Evolutionary conservation across 495 filamentous ascomycete species (phyloP), one percentile per base, ranked within the genome.

Genomic region (Penicillium bovifimosum): DNA sequence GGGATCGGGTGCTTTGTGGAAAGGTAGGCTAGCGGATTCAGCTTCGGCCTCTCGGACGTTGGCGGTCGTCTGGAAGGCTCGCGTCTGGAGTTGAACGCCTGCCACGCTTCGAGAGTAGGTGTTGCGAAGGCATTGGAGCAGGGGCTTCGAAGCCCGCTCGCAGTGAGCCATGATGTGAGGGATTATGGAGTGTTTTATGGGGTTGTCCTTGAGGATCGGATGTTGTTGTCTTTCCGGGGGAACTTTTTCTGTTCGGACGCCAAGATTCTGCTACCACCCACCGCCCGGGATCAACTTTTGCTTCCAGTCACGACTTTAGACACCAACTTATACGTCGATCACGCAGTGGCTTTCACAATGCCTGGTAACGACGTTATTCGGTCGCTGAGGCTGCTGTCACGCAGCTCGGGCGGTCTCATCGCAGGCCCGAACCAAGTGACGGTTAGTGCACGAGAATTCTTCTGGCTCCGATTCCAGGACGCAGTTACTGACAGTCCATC

Each of bases 91-190:
- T 45, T 67, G 70, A 47, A 66, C 46, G 56, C 59, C 53, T 28
- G 67, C 44, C 39, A 73, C 41, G 54, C 62, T 56, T 59, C 55
- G 65, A 57, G 66, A 47, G 47, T 65, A 73, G 40, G 71, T 66
- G 47, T 74, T 78, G 61, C 79, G 80, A 41, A 88, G 68, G 51
- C 79, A 83, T 78, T 80, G 77, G 50, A 83, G 72, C 66, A 88
- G 65, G 41, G 85, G 85, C 73, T 80, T 81, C 16, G 78, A 80
- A 65, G 80, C 83, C 78, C 78, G 79, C 72, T 85, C 84, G 62
- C 81, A 83, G 69, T 80, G 76, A 65, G 84, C 81, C 85, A 88
- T 88, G 68, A 66, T 75, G 58, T 60, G 47, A 59, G 47, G 46
- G 46, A 49, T 54, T 46, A 41, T 38, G 44, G 47, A 40, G 36